Base-by-base conservation (phyloP, 345 rosid genomes). In the Eucalyptus cloeziana region DNA sequence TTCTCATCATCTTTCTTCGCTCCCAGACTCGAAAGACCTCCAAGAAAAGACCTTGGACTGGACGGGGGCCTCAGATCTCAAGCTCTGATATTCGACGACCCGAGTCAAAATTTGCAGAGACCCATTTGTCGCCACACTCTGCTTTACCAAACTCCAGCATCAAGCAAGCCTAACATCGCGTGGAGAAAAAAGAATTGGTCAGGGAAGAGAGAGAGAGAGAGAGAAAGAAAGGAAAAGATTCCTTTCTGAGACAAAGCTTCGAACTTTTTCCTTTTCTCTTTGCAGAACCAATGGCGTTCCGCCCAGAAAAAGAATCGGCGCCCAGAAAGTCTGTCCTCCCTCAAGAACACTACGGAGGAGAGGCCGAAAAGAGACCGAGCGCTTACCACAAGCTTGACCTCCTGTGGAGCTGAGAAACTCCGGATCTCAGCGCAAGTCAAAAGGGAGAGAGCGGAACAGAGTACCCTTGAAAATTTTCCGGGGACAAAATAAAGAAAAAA, bases 1-100 rank as follows among this genome's bases (percentile, higher is more conserved):
- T 93, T 89, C 94, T 96, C 96, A 95, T 95, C 98, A 96, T 96
- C 93, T 94, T 87, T 8, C 51, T 49, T 45, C 9, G 19, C 51
- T 69, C 44, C 22, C 22, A 79, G 31, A 40, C 67, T 25, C 62
- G 45, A 40, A 56, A 56, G 22, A 76, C 85, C 43, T 76, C 85
- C 85, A 24, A 76, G 85, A 76, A 21, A 76, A 40, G 47, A 76
- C 47, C 30, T 76, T 40, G 85, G 21, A 40, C 21, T 37, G 85
- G 85, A 40, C 47, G 13, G 31, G 47, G 47, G 69, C 12, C 52
- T 88, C 67, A 88, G 88, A 87, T 87, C 81, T 87, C 88, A 45
- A 87, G 81, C 16, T 12, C 43, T 6, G 88, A 62, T 31, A 87
- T 13, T 80, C 44, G 87, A 90, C 87, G 91, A 92, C 92, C 92